A percentile compares a stretch with the other conserved stretches of the same genome.
Evolutionary conservation across 225 moss, liverwort and hornwort genomes (phyloP).

Genomic region (Straminergon stramineum): DNA sequence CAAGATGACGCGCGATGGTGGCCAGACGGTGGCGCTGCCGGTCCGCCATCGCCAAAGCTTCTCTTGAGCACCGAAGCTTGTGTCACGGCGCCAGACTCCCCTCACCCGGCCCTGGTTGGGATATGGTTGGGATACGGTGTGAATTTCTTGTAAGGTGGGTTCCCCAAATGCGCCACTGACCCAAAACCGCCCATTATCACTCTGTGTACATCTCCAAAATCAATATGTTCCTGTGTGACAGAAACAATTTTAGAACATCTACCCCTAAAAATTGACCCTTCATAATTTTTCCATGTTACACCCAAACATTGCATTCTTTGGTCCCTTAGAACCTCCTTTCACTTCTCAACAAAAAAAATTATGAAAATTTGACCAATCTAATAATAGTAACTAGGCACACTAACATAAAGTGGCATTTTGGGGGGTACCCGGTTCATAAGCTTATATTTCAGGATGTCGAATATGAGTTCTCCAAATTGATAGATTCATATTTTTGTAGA

Average conservation of each 20-base stretch:
- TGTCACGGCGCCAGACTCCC: neutral
- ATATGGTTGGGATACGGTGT: neutral
- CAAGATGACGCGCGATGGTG: conserved; percentile 27
- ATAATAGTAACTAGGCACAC: neutral
- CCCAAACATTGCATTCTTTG: neutral
- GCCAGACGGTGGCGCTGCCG: conserved; percentile 23
- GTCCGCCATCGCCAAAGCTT: conserved; percentile 12
- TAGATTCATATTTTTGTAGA: neutral
- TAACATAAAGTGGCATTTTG: rapidly evolving
- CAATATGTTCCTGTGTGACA: neutral
- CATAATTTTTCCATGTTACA: rapidly evolving
- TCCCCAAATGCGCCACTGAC: neutral
- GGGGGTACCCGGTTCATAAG: rapidly evolving
- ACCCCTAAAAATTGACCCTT: neutral
- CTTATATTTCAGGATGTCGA: neutral
- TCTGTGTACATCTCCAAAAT: neutral
- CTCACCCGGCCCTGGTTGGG: neutral
- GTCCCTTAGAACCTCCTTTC: rapidly evolving
- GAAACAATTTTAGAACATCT: neutral
- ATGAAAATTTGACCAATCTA: neutral
- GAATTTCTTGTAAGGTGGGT: neutral
- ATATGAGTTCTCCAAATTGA: neutral
- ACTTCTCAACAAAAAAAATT: neutral
- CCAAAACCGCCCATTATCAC: neutral
- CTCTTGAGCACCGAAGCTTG: neutral